phyloP scores from a whole-genome alignment of 192 early-diverging fungal species.

The Neocallimastix lanati region DNA sequence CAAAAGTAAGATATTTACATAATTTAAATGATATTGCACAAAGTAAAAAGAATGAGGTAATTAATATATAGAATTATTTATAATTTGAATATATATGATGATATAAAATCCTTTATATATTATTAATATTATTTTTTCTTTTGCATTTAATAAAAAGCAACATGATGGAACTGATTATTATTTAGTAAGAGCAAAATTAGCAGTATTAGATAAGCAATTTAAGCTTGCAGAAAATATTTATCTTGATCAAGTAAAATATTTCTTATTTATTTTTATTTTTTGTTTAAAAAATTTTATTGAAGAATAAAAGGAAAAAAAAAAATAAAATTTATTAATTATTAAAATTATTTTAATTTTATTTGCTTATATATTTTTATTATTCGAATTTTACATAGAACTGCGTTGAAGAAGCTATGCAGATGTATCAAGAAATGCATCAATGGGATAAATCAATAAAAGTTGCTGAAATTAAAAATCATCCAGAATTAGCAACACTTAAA shows the following conservation, averaged over 20 bases:
- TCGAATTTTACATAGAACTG: too few species aligned
- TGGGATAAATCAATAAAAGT: conserved; percentile 49
- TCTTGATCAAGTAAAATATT: conserved; percentile 33
- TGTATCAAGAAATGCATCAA: conserved; percentile 52
- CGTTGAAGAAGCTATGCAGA: conserved; percentile 43
- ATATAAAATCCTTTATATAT: too few species aligned
- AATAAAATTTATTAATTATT: too few species aligned
- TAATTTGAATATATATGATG: too few species aligned
- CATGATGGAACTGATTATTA: conserved; percentile 15
- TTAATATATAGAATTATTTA: too few species aligned
- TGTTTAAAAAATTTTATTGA: too few species aligned
- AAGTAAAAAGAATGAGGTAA: conserved; percentile 7
- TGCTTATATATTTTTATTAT: too few species aligned
- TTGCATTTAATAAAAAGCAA: too few species aligned
- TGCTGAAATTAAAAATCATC: conserved; percentile 40
- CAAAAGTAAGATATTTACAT: conserved; percentile 22
- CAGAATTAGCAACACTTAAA: conserved; percentile 32
- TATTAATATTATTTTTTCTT: too few species aligned
- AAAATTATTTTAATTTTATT: too few species aligned
- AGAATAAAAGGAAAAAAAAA: too few species aligned
- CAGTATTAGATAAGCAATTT: conserved; percentile 40
- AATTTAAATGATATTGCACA: conserved; percentile 15
- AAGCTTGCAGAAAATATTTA: conserved; percentile 38
- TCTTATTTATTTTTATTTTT: too few species aligned
- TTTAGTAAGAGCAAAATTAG: conserved; percentile 23